Base-by-base conservation (phyloP, 2,329 filamentous ascomycete species). In the Neonectria hederae region DNA sequence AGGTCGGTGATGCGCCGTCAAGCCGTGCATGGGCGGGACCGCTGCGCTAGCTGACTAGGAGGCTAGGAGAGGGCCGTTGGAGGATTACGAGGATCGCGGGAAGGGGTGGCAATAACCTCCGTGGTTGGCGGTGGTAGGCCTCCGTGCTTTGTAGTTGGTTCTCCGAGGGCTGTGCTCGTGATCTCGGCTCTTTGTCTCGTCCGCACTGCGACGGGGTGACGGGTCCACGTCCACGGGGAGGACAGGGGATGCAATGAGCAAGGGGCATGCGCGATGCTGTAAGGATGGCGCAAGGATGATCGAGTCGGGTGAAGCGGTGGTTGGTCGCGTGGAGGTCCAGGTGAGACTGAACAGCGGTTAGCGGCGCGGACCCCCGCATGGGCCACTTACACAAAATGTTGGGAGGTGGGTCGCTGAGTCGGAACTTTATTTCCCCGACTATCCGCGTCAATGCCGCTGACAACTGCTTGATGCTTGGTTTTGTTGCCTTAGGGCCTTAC, bases 1-100 rank as follows among this genome's bases (percentile, higher is more conserved):
- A 58, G 55, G 46, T 48, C 55, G 63, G 59, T 59, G 55, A 65
- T 63, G 54, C 55, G 51, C 59, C 55, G 63, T 38, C 35, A 22
- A 40, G 35, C 35, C 35, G 35, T 38, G 35, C 32, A 42, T 55
- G 24, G 40, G 53, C 63, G 51, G 55, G 45, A 19, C 30, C 9
- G 19, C 52, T 22, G 51, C 24, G 57, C 51, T 52, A 19, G 46
- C 5, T 48, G 51, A 48, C 57, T 51, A 22, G 30, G 42, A 32
- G 40, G 30, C 22, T 32, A 21, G 46, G 52, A 22, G 45, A 10
- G 45, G 22, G 28, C 28, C 24, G 45, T 17, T 52, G 55, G 35
- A 51, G 11, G n/a, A 30, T 32, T 19, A 10, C 38, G 38, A 21
- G 38, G n/a, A 42, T 38, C 14, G 17, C 35, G 35, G 35, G 35